A percentile compares a stretch with the other conserved stretches of the same genome.
phyloP scores from a whole-genome alignment of 2,329 filamentous ascomycete species.

The Cytospora mali region DNA sequence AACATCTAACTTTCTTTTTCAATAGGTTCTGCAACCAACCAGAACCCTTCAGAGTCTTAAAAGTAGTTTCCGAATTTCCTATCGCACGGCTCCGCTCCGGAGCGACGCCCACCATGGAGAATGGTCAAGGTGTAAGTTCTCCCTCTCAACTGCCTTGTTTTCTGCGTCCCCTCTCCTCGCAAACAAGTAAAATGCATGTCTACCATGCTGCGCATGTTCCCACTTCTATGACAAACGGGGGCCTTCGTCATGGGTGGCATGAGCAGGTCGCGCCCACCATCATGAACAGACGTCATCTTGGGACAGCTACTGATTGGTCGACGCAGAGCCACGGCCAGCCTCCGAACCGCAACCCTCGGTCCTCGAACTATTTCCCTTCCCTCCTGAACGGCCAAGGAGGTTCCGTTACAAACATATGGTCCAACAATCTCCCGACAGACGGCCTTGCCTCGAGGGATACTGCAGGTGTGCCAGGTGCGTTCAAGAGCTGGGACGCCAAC shows the following conservation, averaged over 20 bases:
- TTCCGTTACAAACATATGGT: conserved; percentile 23
- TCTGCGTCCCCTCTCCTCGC: background rate
- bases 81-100: conserved; percentile 23
- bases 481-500: background rate
- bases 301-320: conserved; percentile 17
- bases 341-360: conserved; percentile 17
- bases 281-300: background rate
- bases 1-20: background rate
- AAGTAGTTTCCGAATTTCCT: conserved; percentile 12
- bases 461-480: conserved; percentile 21
- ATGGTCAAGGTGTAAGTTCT: conserved; percentile 23
- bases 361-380: conserved; percentile 17
- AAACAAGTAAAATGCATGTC: background rate
- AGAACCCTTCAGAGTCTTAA: background rate
- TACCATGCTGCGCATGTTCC: background rate
- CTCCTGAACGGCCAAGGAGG: conserved; percentile 16
- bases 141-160: conserved; percentile 5
- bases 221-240: background rate
- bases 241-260: background rate
- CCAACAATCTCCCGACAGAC: conserved; percentile 12
- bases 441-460: conserved; percentile 20
- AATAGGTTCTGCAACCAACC: conserved; percentile 8
- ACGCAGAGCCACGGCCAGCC: conserved; percentile 24
- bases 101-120: conserved; percentile 27
- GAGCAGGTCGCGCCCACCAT: background rate